These are phyloP conservation scores for Brassica carinata DNA, from an alignment of 345 rosid genomes.

Conservation along the genomic window DNA sequence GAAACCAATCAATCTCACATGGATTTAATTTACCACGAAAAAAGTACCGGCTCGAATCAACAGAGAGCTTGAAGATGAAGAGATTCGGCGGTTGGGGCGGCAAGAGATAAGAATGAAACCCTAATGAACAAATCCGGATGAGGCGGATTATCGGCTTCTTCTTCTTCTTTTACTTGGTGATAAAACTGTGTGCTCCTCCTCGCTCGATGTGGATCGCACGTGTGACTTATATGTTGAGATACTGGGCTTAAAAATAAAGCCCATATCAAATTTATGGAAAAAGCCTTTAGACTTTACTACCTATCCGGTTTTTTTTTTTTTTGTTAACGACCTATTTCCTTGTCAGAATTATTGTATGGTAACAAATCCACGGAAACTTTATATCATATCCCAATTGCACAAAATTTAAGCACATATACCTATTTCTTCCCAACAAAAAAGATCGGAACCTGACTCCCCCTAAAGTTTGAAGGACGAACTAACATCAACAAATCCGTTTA, in stretches of 20 bases:
- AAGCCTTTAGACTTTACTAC: not conserved
- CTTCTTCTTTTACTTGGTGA: slow-evolving; percentile 8
- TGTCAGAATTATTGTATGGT: too few relatives aligned
- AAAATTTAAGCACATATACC: too few relatives aligned
- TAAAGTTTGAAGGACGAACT: too few relatives aligned
- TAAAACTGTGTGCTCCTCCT: slow-evolving; percentile 12
- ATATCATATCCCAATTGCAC: too few relatives aligned
- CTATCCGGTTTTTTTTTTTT: not conserved
- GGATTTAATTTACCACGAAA: slow-evolving; percentile 18
- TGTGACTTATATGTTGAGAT: slow-evolving; percentile 15
- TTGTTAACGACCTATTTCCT: too few relatives aligned
- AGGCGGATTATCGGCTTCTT: slow-evolving; percentile 30
- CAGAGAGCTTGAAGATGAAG: slow-evolving; percentile 16
- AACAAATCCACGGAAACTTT: too few relatives aligned
- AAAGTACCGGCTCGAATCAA: not conserved
- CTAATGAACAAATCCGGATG: slow-evolving; percentile 26
- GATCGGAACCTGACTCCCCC: too few relatives aligned
- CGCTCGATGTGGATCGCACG: slow-evolving; percentile 11
- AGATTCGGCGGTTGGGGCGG: slow-evolving; percentile 3
- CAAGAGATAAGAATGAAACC: slow-evolving; percentile 24
- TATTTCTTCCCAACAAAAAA: too few relatives aligned
- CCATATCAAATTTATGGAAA: not conserved
- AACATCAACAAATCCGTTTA: too few relatives aligned
- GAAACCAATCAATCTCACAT: not conserved
- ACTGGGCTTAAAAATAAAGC: not conserved